Conservation (phyloP, 768 basidiomycete species). For the Floccularia luteovirens region DNA sequence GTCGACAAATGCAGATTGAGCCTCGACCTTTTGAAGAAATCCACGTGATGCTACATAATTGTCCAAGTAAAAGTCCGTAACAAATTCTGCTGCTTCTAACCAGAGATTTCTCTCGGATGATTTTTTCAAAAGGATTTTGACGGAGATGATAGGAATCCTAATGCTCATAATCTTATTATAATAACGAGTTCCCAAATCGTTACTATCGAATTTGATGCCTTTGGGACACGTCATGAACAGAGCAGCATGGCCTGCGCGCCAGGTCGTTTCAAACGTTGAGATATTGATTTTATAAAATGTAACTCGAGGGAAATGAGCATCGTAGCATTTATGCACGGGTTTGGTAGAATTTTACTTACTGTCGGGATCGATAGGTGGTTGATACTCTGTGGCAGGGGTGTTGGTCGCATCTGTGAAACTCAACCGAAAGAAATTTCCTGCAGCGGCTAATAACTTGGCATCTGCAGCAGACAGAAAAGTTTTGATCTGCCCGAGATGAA, state of each 20-base stretch:
- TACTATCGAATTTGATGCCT: conserved; percentile 62
- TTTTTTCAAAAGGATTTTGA: conserved; percentile 44
- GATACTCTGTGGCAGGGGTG: conserved; percentile 67
- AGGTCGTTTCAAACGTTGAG: conserved; percentile 44
- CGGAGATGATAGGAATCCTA: conserved; percentile 38
- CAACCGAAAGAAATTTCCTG: conserved; percentile 48
- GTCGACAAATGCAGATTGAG: conserved; percentile 60
- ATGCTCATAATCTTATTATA: conserved; percentile 62
- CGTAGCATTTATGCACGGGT: conserved; percentile 4
- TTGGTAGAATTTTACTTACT: conserved; percentile 32
- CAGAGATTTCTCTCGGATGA: conserved; percentile 38
- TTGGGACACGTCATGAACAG: conserved; percentile 44
- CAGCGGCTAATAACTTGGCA: conserved; percentile 40
- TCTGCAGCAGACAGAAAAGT: conserved; percentile 48
- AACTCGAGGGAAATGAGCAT: conserved; percentile 34
- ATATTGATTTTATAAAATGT: conserved; percentile 76
- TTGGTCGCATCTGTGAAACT: conserved; percentile 76
- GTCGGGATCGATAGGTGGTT: conserved; percentile 65
- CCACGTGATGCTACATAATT: conserved; percentile 58
- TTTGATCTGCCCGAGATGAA: conserved; percentile 60
- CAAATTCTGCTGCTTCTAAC: conserved; percentile 56
- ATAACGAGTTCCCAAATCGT: conserved; percentile 64
- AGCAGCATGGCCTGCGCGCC: conserved; percentile 46
- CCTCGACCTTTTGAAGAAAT: conserved; percentile 38
- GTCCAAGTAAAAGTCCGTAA: conserved; percentile 55